Conservation (phyloP, 2,329 filamentous ascomycete genomes). For the Zymoseptoria ardabiliae region DNA sequence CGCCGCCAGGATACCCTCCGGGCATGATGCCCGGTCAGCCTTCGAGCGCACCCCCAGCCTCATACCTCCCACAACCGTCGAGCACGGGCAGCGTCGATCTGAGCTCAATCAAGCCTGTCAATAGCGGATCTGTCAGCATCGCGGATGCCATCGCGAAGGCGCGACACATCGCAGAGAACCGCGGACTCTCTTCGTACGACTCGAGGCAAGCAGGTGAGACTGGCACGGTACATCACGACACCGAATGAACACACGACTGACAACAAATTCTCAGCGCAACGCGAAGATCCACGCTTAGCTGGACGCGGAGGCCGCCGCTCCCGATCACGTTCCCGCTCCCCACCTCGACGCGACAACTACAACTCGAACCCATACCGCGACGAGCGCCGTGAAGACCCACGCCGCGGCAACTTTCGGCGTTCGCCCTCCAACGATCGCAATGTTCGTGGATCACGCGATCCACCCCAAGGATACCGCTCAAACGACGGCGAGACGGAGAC, state of each 20-base stretch:
- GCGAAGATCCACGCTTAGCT: slow-evolving; percentile 42
- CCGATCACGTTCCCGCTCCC: slow-evolving; percentile 63
- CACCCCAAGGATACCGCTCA: slow-evolving; percentile 24
- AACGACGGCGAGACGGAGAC: slow-evolving; percentile 71
- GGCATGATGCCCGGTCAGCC: slow-evolving; percentile 32
- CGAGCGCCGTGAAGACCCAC: slow-evolving; percentile 66
- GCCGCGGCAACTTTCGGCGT: slow-evolving; percentile 52
- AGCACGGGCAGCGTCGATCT: slow-evolving; percentile 72
- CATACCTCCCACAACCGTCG: slow-evolving; percentile 57
- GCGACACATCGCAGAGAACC: slow-evolving; percentile 72
- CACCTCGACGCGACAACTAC: slow-evolving; percentile 60
- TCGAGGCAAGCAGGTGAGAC: slow-evolving; percentile 23
- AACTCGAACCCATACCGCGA: slow-evolving; percentile 68
- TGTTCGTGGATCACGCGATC: slow-evolving; percentile 22
- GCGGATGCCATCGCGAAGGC: slow-evolving; percentile 79
- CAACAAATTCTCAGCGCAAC: slow-evolving; percentile 15
- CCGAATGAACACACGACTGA: neutral
- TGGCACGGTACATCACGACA: neutral
- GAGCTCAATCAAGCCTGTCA: slow-evolving; percentile 70
- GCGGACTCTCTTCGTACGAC: slow-evolving; percentile 53
- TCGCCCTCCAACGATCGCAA: slow-evolving; percentile 59
- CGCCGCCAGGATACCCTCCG: slow-evolving; percentile 39
- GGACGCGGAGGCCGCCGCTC: slow-evolving; percentile 55
- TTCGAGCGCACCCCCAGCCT: slow-evolving; percentile 23
- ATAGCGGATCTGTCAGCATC: slow-evolving; percentile 74